Base-by-base conservation (phyloP, 2,329 filamentous ascomycete genomes). In the Chaetomium globosum region DNA sequence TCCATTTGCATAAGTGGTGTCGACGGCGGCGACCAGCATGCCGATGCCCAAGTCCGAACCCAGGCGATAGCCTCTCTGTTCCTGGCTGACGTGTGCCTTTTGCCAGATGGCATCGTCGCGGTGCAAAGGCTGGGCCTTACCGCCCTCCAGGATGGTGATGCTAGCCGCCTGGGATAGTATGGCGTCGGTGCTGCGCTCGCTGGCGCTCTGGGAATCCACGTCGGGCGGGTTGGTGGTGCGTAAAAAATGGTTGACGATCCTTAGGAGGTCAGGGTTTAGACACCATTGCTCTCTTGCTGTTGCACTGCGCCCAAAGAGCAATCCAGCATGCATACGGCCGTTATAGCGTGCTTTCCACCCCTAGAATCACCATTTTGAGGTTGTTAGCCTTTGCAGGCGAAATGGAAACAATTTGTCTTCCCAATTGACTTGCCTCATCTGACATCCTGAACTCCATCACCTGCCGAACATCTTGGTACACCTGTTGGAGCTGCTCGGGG, bases 1-100 rank as follows among this genome's bases (percentile, higher is more conserved):
- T 51, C 48, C 48, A 51, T 51, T 51, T 51, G 48, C 48, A 51
- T 51, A 51, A 51, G 48, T 51, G 48, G 48, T 51, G 26, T 51
- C 48, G 48, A 51, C 48, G 48, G 48, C 48, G 26, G 48, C 48
- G 48, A 51, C 21, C n/a, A 51, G n/a, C 48, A 51, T 51, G 48
- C 48, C 48, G 48, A 51, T 51, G 48, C 48, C 48, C 48, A 51
- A 51, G 48, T 51, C 48, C 7, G 48, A 51, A 26, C 48, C 48
- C 48, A 51, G 48, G 48, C 48, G 48, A 51, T 51, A 51, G 48
- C 48, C 48, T 51, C 21, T 51, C 48, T 51, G 48, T 21, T 51
- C 48, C 48, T 51, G 48, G 26, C 48, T 51, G 48, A 21, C 26
- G 48, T 51, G 48, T 21, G 48, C 48, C 48, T 51, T 51, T 51